Evolutionary conservation across 176 grass and related monocot genomes (phyloP), one percentile per base, ranked within the genome.

Genomic region (Juncus effusus): DNA sequence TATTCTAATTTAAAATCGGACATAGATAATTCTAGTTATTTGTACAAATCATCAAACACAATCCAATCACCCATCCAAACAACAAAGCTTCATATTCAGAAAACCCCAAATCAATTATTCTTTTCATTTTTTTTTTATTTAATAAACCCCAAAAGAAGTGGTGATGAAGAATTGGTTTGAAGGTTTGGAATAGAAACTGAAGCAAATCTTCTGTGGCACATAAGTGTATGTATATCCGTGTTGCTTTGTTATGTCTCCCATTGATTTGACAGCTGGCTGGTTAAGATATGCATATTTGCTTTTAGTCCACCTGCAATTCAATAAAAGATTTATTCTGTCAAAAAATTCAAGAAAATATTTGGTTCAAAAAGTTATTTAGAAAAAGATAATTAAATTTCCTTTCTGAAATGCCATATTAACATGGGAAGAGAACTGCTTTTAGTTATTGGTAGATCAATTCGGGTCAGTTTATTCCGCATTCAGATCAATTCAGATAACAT

Each of bases 281-380:
- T 96, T 96, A 14, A 96, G 81, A 83, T 90, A 96, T 59, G 91
- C 87, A 80, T 87, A 90, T 36, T 59, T 78, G 63, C 87, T 91
- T 70, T 75, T 81, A 36, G 71, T 88, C 92, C 92, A 96, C 92
- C 92, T 96, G 77, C 49, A 64, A 14, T 2, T 0, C 16, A 56
- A 14, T 28, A 38, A 67, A 67, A 19, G 8, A 10, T 47, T 47
- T 47, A 62, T 9, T 37, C 12, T 37, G 5, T 16, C 7, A 62
- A 36, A 8, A 10, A 10, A 62, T 9, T 10, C 59, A n/a, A 62
- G 4, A 62, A 47, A 47, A 47, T 47, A 47, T 47, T 47, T 47
- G 2, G 44, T 47, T 47, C 44, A 47, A 47, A 28, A 28, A 28
- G 0, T 28, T 28, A 28, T 28, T 28, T 28, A 28, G 19, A 28